Evolutionary conservation across 129 eudicot genomes (phyloP).

Genomic region (Erigeron canadensis): DNA sequence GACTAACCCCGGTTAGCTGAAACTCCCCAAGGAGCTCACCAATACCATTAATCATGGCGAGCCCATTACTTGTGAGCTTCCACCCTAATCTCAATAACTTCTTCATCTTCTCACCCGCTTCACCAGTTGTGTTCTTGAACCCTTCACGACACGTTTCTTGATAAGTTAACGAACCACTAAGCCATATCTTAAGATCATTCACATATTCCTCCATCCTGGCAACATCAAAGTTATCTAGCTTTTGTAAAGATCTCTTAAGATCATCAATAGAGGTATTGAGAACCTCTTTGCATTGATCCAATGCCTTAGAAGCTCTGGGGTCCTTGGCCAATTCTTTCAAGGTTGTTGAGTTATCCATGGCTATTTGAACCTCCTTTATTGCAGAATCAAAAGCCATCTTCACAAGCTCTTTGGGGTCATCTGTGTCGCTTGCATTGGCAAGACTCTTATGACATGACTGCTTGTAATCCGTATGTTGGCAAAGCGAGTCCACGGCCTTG

Average conservation of each 20-base stretch:
- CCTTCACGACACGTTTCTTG: constrained; percentile 78
- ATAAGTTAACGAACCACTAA: constrained; percentile 59
- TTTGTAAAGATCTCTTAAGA: constrained; percentile 53
- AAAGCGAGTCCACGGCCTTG: constrained; percentile 52
- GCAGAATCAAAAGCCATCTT: constrained; percentile 46
- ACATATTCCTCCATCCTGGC: constrained; percentile 31
- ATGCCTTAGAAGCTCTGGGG: constrained; percentile 42
- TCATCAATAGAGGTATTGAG: constrained; percentile 55
- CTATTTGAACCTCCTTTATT: constrained; percentile 26
- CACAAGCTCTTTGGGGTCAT: constrained; percentile 56
- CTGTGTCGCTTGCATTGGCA: constrained; percentile 26
- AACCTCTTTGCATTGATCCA: constrained; percentile 47
- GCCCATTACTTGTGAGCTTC: constrained; percentile 56
- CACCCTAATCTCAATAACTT: constrained; percentile 33
- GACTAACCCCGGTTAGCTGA: not conserved
- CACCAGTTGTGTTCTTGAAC: constrained; percentile 64
- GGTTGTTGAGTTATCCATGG: constrained; percentile 31
- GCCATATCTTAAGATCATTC: constrained; percentile 63
- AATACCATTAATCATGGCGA: constrained; percentile 51
- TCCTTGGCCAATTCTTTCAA: constrained; percentile 50
- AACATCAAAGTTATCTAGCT: constrained; percentile 33
- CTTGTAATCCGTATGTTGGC: constrained; percentile 64
- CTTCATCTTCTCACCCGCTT: constrained; percentile 52
- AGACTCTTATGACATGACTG: constrained; percentile 51
- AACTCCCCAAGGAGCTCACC: constrained; percentile 22